Evolutionary conservation across 176 grass and related monocot genomes (phyloP).

Genomic region (Cocos nucifera): DNA sequence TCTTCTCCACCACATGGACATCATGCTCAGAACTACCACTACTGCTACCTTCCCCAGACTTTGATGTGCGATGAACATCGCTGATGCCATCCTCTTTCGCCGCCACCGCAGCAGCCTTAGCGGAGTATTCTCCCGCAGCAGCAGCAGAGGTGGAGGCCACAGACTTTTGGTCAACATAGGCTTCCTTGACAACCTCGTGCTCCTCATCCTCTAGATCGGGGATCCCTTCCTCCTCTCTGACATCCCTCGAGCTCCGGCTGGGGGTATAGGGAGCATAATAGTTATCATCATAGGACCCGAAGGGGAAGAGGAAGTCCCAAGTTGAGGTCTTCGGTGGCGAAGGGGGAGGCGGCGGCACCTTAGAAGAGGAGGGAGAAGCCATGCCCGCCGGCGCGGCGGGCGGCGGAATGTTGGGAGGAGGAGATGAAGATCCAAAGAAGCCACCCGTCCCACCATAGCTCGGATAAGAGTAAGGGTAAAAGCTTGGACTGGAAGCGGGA

Average conservation of each 20-base stretch:
- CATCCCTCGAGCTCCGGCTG: constrained; percentile 46
- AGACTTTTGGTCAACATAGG: constrained; percentile 56
- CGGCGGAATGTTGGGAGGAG: constrained; percentile 13
- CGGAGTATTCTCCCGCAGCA: constrained; percentile 21
- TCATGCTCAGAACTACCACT: constrained; percentile 52
- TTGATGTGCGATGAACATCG: constrained; percentile 40
- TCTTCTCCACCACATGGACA: constrained; percentile 87
- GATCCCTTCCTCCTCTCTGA: constrained; percentile 94
- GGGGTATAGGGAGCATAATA: constrained; percentile 66
- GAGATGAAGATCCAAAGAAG: constrained; percentile 26
- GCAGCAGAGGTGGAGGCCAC: constrained; percentile 18
- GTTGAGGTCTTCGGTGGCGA: constrained; percentile 78
- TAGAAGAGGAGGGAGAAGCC: constrained; percentile 9
- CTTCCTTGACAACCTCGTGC: constrained; percentile 76
- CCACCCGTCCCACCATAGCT: constrained; percentile 11
- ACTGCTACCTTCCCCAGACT: constrained; percentile 24
- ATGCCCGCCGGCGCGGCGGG: neutral
- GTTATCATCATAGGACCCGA: constrained; percentile 60
- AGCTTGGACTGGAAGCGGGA: constrained; percentile 20
- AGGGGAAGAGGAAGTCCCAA: constrained; percentile 94
- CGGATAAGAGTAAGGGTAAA: constrained; percentile 24
- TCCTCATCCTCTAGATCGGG: constrained; percentile 91
- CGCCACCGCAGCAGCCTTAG: neutral
- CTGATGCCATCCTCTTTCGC: constrained; percentile 42
- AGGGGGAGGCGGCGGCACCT: constrained; percentile 20